Conservation (phyloP, 2,329 filamentous ascomycete genomes). For the Endothia cerciana region DNA sequence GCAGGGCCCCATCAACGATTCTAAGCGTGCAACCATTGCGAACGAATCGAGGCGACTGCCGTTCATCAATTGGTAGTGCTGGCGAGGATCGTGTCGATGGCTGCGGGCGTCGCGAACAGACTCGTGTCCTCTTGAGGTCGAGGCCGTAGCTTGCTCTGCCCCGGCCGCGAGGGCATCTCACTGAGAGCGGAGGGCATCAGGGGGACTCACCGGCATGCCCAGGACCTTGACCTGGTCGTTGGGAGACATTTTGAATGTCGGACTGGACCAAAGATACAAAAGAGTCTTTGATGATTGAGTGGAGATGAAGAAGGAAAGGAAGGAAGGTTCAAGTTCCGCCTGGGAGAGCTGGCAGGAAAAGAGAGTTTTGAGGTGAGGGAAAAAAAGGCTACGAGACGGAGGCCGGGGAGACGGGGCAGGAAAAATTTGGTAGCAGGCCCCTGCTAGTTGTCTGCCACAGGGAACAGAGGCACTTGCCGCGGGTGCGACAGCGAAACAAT, state of each 20-base stretch:
- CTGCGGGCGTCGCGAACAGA: slow-evolving; percentile 8
- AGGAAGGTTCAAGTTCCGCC: slow-evolving; percentile 35
- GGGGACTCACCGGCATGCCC: slow-evolving; percentile 68
- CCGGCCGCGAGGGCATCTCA: neutral
- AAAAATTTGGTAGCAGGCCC: slow-evolving; percentile 48
- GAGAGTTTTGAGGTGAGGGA: slow-evolving; percentile 23
- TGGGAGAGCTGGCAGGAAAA: slow-evolving; percentile 31
- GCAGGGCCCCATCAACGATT: neutral
- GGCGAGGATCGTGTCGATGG: slow-evolving; percentile 16
- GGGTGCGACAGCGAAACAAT: slow-evolving; percentile 9
- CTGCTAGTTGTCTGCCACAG: slow-evolving; percentile 9
- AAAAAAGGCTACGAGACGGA: slow-evolving; percentile 25
- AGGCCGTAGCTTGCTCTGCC: slow-evolving; percentile 3
- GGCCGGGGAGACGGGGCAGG: slow-evolving; percentile 47
- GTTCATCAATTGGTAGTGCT: slow-evolving; percentile 3
- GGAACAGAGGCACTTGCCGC: slow-evolving; percentile 4
- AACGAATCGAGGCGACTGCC: slow-evolving; percentile 16
- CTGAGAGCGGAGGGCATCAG: slow-evolving; percentile 19
- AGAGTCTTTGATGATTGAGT: slow-evolving; percentile 56
- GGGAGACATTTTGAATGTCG: slow-evolving; percentile 55
- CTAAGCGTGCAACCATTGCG: slow-evolving; percentile 12
- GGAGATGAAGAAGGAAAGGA: slow-evolving; percentile 58
- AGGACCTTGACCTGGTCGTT: slow-evolving; percentile 61
- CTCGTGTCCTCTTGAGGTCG: neutral
- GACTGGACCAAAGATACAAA: slow-evolving; percentile 45